Evolutionary conservation across 495 filamentous ascomycete genomes (phyloP), one percentile per base, ranked within the genome.

Genomic region (Recurvomyces mirabilis): DNA sequence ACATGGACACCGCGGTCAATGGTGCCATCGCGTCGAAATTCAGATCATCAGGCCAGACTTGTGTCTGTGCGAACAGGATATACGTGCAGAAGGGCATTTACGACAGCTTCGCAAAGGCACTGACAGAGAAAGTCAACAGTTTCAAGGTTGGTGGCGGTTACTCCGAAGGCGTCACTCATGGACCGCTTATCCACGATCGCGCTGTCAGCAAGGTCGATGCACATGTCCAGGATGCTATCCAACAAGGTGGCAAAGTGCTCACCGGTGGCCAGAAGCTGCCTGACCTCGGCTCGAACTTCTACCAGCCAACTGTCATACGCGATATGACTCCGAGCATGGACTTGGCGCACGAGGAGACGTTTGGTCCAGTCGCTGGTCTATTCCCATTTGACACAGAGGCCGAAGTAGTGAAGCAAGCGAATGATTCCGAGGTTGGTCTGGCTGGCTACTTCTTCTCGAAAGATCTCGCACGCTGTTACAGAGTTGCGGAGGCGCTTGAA

Each of bases 41-140:
- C 70, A 70, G 79, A 18, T 74, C 77, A 58, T 73, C 73, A 0
- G 79, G 81, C 4, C 81, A 86, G 57, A 81, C 81, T 0, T 86
- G 81, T 54, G 78, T 84, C 26, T 80, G 79, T 1, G 79, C 81
- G 1, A 86, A 86, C 57, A 60, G 81, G 0, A 69, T 86, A 30
- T 86, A 81, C 55, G 71, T 86, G 1, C 79, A 86, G 58, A 32
- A 42, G 9, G 61, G 63, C 30, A 64, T 67, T 43, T 67, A 67
- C 54, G 64, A 67, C 45, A 49, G 57, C 2, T 75, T 73, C 48
- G 58, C 60, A 1, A 43, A 54, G 24, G 56, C 53, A 11, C 63
- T 66, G 43, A 49, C 56, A 10, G 59, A 61, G 47, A 66, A 66
- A 36, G 64, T 65, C 19, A 60, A 61, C 18, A 34, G 30, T 40